phyloP scores from a whole-genome alignment of 1,284 basidiomycete species.

The Puccinia novopanici region DNA sequence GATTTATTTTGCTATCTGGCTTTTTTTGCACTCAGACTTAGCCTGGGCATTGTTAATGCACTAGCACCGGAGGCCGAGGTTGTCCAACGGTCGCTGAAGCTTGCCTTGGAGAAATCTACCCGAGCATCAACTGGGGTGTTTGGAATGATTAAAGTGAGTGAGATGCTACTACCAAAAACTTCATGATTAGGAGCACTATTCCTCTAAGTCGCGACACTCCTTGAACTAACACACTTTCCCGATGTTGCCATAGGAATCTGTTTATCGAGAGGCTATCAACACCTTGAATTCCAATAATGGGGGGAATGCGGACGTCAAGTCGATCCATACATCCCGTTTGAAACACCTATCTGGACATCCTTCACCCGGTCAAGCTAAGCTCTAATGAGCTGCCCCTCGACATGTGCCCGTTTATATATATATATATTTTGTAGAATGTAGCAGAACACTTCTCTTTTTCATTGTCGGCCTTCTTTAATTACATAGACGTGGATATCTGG shows the following conservation, averaged over 20 bases:
- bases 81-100: conserved; percentile 23
- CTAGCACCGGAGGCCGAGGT: conserved; percentile 39
- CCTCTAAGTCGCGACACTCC: not conserved
- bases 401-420: no score
- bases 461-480: not conserved
- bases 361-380: not conserved
- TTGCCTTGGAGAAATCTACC: conserved; percentile 33
- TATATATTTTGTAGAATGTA: not conserved
- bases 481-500: not conserved
- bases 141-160: conserved; percentile 45
- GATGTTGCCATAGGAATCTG: conserved; percentile 2
- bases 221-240: not conserved
- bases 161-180: not conserved
- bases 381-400: not conserved
- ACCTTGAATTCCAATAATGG: conserved; percentile 7
- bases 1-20: not conserved
- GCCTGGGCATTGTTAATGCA: conserved; percentile 27
- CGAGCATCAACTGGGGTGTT: conserved; percentile 38
- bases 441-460: not conserved
- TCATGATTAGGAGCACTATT: not conserved
- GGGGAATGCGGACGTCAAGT: conserved; percentile 5
- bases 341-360: conserved; percentile 2
- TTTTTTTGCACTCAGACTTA: not conserved
- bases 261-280: conserved; percentile 22
- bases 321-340: conserved; percentile 20